phyloP scores from a whole-genome alignment of 441 rosid species.

The Rhodomyrtus psidioides region DNA sequence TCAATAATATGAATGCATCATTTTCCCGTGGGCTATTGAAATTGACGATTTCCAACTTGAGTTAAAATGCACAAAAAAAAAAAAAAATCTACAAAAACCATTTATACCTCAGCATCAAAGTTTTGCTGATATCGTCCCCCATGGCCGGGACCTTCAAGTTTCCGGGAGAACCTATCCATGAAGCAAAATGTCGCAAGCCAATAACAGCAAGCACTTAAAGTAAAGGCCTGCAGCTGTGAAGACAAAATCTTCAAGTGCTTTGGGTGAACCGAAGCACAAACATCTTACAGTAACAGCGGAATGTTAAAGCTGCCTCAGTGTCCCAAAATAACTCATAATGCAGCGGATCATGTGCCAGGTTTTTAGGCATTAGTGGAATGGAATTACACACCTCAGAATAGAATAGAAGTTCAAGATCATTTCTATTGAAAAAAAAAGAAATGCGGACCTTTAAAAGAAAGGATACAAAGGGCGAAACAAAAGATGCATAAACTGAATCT shows the following conservation, averaged over 20 bases:
- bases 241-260: neutral
- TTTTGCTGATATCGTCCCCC: conserved; percentile 40
- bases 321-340: neutral
- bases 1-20: neutral
- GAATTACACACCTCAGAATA: neutral
- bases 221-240: neutral
- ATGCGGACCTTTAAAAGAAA: no score
- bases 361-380: neutral
- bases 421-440: neutral
- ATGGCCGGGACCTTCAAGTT: conserved; percentile 30
- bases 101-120: conserved; percentile 43
- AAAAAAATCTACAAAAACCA: neutral
- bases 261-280: neutral
- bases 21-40: neutral
- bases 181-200: conserved; percentile 1
- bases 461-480: neutral
- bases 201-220: neutral
- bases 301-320: neutral
- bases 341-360: neutral
- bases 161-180: conserved; percentile 30
- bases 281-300: neutral
- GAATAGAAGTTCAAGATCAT: neutral
- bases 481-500: neutral
- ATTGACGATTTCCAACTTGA: neutral
- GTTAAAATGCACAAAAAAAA: neutral